Conservation (phyloP, 1,284 basidiomycete species). For the Cryptococcus neoformans region DNA sequence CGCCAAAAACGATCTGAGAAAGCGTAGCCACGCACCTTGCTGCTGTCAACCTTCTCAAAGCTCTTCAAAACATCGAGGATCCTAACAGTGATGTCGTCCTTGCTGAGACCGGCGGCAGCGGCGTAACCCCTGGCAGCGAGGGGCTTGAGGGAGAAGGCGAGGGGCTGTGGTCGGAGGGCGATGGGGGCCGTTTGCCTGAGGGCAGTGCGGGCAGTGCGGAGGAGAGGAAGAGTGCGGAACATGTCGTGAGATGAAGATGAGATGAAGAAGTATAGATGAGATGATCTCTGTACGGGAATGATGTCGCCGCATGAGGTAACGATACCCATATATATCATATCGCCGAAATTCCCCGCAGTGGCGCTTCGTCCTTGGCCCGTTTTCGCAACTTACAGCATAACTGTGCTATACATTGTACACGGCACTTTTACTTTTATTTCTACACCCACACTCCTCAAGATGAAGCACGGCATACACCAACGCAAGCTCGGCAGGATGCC, state of each 20-base stretch:
- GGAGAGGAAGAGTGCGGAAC: slow-evolving; percentile 27
- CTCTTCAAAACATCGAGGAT: slow-evolving; percentile 86
- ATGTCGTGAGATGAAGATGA: slow-evolving; percentile 16
- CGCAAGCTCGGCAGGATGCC: slow-evolving; percentile 83
- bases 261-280: neutral
- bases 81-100: slow-evolving; percentile 73
- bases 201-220: slow-evolving; percentile 21
- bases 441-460: slow-evolving; percentile 42
- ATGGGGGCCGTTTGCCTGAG: slow-evolving; percentile 13
- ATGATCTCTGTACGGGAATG: neutral
- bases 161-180: slow-evolving; percentile 2
- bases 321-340: neutral
- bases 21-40: slow-evolving; percentile 61
- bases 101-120: slow-evolving; percentile 67
- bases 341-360: neutral
- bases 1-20: neutral
- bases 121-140: slow-evolving; percentile 59
- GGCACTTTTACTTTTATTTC: too few relatives aligned
- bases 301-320: too few relatives aligned
- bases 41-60: slow-evolving; percentile 89
- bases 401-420: too few relatives aligned
- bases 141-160: slow-evolving; percentile 1
- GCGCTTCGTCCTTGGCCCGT: too few relatives aligned
- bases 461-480: slow-evolving; percentile 90
- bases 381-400: too few relatives aligned